Evolutionary conservation across 441 rosid species (phyloP), one percentile per base, ranked within the genome.

Genomic region (Geranium incanum): DNA sequence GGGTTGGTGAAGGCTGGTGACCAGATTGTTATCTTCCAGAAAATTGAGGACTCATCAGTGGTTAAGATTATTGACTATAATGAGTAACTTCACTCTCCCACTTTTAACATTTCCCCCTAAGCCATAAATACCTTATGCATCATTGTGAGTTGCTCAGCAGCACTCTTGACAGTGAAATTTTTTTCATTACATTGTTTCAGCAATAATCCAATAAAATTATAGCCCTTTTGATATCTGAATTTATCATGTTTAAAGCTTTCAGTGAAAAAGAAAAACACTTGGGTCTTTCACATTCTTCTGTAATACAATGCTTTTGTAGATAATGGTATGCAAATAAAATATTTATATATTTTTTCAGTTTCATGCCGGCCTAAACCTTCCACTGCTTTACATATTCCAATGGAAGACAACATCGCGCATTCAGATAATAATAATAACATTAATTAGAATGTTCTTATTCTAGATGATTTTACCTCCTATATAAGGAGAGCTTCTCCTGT

Each of bases 21-120:
- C 66, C 76, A 70, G 63, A 43, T 77, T 0, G 79, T 77, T 2
- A 73, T 77, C 67, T 76, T 72, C 67, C 75, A 76, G 43, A 76
- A 72, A 63, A 67, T 68, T 21, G 75, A 75, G 5, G 72, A 72
- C 67, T 64, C 75, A 0, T 72, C 72, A 38, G 75, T 76, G 69
- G 72, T 68, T 28, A 76, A 72, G 64, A 72, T 76, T 60, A 4
- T 76, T 11, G 74, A 77, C 38, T 66, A 68, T 23, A 65, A 69
- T 15, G 70, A 72, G 41, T 64, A 68, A 21, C 52, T 64, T 19
- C 37, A 36, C 71, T 68, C 37, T 66, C 48, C 23, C 15, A 60
- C 33, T 62, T 57, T 3, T 13, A 2, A 45, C 11, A 11, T 8
- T 45, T 4, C 41, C 5, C 41, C 41, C 41, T 38, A 38, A 38